Evolutionary conservation across 2,329 filamentous ascomycete species (phyloP), one percentile per base, ranked within the genome.

Genomic region (Decorospora gaudefroyi): DNA sequence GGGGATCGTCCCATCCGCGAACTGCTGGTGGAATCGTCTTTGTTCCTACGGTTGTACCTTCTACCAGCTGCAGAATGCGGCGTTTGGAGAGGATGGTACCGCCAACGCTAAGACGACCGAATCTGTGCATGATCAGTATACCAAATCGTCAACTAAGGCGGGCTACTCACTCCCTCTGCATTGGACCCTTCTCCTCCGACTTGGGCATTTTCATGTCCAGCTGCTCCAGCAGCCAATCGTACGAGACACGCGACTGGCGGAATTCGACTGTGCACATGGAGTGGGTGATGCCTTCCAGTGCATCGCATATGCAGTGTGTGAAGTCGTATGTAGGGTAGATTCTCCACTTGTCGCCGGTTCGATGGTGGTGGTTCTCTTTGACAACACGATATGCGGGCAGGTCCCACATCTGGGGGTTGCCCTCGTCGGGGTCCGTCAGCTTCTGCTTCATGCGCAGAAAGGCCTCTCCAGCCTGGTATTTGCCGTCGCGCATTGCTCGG

Each of bases 271-370:
- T 97, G 69, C 92, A 97, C 13, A 97, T 77, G 10, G 87, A 92
- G 74, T 96, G 92, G 0, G 91, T 91, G 62, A 97, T 95, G 12
- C 82, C 81, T 71, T 99, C 93, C 54, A 96, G 89, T 57, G 88
- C 91, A 78, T 97, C 93, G 61, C 88, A 92, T 15, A 96, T 77
- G 69, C 88, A 95, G 74, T 95, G 89, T 0, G 87, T 87, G 67
- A 95, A 95, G 69, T 96, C 91, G 64, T 96, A 96, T 0, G 92
- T 95, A 0, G 93, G 93, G 68, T 96, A 96, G 52, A 96, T 95
- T 70, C 84, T 86, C 90, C 91, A 97, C 65, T 86, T 84, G 53
- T 81, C 76, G 19, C 88, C 89, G 0, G 91, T 95, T 23, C 88
- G 82, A 70, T 89, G 84, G 67, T 95, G 90, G 29, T 84, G 79